Percentiles rank a stretch among this genome's conserved stretches.
Evolutionary conservation across 805 yeast species (phyloP).

Genomic region (Pichia ethanolica): DNA sequence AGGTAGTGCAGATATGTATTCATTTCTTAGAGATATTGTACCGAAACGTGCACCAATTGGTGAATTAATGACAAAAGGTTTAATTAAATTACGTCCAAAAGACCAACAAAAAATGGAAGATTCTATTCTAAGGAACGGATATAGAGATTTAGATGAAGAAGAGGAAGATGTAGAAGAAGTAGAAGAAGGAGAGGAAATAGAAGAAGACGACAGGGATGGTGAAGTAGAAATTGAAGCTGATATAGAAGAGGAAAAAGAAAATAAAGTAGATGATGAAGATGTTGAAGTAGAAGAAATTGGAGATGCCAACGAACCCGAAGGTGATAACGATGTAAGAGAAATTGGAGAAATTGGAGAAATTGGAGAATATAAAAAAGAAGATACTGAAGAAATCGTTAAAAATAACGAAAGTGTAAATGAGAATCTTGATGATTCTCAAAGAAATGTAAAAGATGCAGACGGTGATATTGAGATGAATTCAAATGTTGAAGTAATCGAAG

Average conservation of each 20-base stretch:
- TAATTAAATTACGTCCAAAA: conserved; percentile 24
- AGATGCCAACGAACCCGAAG: neutral
- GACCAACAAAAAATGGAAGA: conserved; percentile 7
- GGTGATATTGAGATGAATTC: neutral
- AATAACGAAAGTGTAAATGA: neutral
- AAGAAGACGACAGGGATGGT: neutral
- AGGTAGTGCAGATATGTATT: conserved; percentile 46
- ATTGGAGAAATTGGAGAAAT: neutral
- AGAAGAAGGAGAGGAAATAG: neutral
- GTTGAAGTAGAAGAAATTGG: neutral
- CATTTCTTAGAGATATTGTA: conserved; percentile 58
- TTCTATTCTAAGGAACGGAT: neutral
- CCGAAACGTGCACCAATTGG: conserved; percentile 53
- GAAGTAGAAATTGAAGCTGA: neutral
- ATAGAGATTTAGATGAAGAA: conserved; percentile 2
- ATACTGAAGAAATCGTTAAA: neutral
- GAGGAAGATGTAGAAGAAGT: neutral
- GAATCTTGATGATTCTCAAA: neutral
- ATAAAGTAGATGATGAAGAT: neutral
- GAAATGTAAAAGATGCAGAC: neutral
- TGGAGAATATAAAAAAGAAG: neutral
- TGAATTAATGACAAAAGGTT: conserved; percentile 38
- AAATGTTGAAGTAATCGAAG: conserved; percentile 3
- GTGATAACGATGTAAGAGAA: neutral
- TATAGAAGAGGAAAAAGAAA: neutral